Conservation (phyloP, 2,329 filamentous ascomycete species). For the Triangularia verruculosa region DNA sequence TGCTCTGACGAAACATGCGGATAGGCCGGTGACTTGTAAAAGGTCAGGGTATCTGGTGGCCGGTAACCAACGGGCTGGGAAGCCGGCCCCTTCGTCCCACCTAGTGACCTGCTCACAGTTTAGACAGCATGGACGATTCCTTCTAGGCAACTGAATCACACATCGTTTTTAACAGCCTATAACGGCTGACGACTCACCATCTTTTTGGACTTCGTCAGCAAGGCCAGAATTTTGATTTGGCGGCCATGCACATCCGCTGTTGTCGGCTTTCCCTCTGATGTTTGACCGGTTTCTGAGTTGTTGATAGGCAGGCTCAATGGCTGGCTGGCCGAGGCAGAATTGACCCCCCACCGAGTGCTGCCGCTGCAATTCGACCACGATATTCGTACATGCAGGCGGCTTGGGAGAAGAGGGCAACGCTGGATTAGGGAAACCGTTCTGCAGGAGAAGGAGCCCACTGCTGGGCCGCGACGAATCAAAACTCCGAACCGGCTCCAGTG, state of each 20-base stretch:
- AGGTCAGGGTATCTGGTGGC: not conserved
- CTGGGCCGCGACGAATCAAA: conserved; percentile 4
- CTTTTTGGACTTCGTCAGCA: not conserved
- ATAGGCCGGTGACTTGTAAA: not conserved
- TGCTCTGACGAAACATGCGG: not conserved
- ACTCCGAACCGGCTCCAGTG: not conserved
- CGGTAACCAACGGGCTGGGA: not conserved
- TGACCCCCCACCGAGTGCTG: not conserved
- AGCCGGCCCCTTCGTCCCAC: not conserved
- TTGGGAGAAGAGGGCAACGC: not conserved
- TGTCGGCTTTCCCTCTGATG: not conserved
- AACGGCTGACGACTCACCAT: not conserved
- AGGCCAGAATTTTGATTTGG: not conserved
- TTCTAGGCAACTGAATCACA: not conserved
- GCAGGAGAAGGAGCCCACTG: not conserved
- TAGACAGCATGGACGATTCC: not conserved
- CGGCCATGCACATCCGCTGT: not conserved
- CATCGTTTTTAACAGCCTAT: not conserved
- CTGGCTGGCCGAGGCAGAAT: not conserved
- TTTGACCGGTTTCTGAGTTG: not conserved
- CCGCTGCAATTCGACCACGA: not conserved
- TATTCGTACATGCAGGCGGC: not conserved
- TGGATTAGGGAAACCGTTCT: conserved; percentile 7
- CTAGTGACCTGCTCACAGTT: not conserved
- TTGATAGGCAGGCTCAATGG: not conserved